These are phyloP conservation scores for Gymnopilus junonius DNA, from an alignment of 768 basidiomycete genomes.

Conservation along the genomic window DNA sequence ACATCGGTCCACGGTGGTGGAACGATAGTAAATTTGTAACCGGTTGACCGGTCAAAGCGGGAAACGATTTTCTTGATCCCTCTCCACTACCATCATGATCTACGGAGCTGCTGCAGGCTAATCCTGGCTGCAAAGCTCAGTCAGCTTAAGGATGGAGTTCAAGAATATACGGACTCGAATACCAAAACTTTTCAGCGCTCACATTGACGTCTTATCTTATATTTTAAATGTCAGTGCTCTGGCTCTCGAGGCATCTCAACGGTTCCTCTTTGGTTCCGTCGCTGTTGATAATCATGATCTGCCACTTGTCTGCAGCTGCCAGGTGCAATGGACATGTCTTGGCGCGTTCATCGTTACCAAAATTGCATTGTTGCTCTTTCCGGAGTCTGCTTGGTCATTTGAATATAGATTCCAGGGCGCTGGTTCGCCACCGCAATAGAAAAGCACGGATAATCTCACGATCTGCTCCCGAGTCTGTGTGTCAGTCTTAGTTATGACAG, in stretches of 20 bases:
- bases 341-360: neutral
- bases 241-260: neutral
- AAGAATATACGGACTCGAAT: neutral
- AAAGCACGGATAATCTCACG: slow-evolving; percentile 7
- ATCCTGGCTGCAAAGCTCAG: neutral
- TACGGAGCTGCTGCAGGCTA: neutral
- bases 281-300: neutral
- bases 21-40: neutral
- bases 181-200: neutral
- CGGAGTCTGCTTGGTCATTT: neutral
- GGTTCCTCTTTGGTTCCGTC: neutral
- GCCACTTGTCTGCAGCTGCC: neutral
- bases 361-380: neutral
- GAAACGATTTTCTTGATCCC: neutral
- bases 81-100: neutral
- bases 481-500: neutral
- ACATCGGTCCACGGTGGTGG: neutral
- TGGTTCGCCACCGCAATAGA: neutral
- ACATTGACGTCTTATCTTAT: neutral
- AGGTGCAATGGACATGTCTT: neutral
- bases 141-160: neutral
- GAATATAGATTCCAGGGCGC: neutral
- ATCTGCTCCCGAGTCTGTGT: slow-evolving; percentile 8
- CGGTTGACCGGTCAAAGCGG: neutral
- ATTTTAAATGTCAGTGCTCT: neutral